Base-by-base conservation (phyloP, 108 stramenopile species). In the Skeletonema grethae region DNA sequence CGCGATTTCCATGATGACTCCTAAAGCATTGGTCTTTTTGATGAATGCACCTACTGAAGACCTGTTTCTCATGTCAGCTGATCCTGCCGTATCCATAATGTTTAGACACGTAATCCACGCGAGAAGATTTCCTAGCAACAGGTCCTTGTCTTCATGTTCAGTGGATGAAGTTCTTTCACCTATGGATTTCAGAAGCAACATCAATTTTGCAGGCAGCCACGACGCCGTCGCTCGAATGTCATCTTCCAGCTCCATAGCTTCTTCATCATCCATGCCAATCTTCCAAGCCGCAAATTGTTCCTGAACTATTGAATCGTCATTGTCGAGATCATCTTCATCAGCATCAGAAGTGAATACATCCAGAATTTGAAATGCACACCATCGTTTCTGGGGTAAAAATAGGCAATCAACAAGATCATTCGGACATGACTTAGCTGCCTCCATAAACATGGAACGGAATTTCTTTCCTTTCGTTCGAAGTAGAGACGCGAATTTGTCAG, bases 231-330 rank as follows among this genome's bases (percentile, higher is more conserved):
- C 45, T 5, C 48, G 69, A 39, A 90, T 46, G 67, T 95, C 91
- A 2, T 87, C 86, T 77, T 89, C 86, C 12, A 95, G 73, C 41
- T 92, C 91, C 16, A 74, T 73, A 8, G 82, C 80, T 82, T 92
- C 94, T 55, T 92, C 88, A 8, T 75, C 68, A 22, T 72, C 70
- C 57, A 95, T 39, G 22, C 58, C 67, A 61, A 76, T 34, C 11
- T 72, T 76, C 91, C 94, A 95, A 9, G 25, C 24, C 1, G 77
- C 58, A 29, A 90, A 61, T 57, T 61, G 74, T 15, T 41, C 20
- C 18, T 79, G 66, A 18, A 79, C 84, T 25, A 67, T 30, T 46
- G 72, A 59, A 66, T 79, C 83, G 28, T 62, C 58, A 10, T 50
- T 32, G 24, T 72, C 57, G 65, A 83, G 58, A 20, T 85, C 22